Conservation (phyloP, 2,329 filamentous ascomycete genomes). For the Zasmidium cellare region DNA sequence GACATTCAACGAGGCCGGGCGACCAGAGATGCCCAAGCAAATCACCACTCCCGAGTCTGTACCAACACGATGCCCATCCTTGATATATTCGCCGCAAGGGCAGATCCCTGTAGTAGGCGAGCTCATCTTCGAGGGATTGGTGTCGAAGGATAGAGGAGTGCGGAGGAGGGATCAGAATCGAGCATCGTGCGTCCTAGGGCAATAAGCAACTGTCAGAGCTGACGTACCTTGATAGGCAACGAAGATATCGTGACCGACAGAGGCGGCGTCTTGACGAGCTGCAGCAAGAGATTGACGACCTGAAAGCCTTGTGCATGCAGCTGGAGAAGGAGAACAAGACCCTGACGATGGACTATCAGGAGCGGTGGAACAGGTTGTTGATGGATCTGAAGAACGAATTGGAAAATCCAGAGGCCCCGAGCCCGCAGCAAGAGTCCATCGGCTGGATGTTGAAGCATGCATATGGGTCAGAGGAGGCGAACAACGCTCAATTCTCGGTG, state of each 20-base stretch:
- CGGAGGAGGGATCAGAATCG: not conserved
- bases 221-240: not conserved
- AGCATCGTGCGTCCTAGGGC: not conserved
- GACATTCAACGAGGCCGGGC: not conserved
- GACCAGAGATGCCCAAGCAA: not conserved
- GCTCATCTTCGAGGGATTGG: not conserved
- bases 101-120: not conserved
- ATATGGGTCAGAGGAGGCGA: not conserved
- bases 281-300: not conserved
- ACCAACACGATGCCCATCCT: not conserved
- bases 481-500: not conserved
- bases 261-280: not conserved
- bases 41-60: not conserved
- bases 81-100: not conserved
- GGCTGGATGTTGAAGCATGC: not conserved
- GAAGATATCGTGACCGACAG: not conserved
- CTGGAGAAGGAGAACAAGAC: not conserved
- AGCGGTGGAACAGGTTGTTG: not conserved
- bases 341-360: not conserved
- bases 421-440: not conserved
- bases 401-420: not conserved
- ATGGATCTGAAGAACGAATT: not conserved
- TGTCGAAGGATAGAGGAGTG: not conserved
- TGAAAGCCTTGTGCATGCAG: not conserved
- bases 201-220: not conserved